phyloP scores from a whole-genome alignment of 495 filamentous ascomycete species.

The Annulohypoxylon stygium region DNA sequence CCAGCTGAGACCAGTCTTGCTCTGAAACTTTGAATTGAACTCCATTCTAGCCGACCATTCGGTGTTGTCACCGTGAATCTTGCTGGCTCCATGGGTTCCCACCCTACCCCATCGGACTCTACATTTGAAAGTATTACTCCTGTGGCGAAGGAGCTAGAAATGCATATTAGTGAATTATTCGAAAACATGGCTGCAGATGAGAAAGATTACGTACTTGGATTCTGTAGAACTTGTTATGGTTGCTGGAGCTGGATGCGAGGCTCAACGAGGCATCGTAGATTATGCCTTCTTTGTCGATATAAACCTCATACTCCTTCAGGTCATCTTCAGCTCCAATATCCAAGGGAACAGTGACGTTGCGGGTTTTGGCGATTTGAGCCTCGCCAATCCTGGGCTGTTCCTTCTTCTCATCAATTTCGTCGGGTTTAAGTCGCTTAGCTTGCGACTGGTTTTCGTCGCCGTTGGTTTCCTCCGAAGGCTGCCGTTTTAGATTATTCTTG shows the following conservation, averaged over 20 bases:
- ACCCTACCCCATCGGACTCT: conserved; percentile 87
- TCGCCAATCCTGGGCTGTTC: conserved; percentile 31
- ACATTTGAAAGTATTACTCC: conserved; percentile 56
- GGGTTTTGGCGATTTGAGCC: conserved; percentile 60
- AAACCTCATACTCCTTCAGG: conserved; percentile 62
- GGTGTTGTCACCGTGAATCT: conserved; percentile 57
- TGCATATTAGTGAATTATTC: conserved; percentile 32
- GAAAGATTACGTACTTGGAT: conserved; percentile 61
- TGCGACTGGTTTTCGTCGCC: conserved; percentile 1
- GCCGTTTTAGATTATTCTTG: neutral
- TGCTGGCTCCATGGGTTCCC: conserved; percentile 75
- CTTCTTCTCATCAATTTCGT: conserved; percentile 38
- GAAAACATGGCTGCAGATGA: neutral
- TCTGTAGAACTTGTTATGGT: conserved; percentile 85
- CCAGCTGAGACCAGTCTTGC: conserved; percentile 81
- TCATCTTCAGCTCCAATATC: conserved; percentile 57
- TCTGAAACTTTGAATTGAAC: conserved; percentile 82
- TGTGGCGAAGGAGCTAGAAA: conserved; percentile 55
- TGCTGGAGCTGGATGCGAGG: conserved; percentile 71
- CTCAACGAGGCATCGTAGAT: conserved; percentile 77
- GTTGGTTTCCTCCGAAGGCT: neutral
- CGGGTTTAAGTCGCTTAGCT: conserved; percentile 52
- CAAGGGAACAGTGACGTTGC: conserved; percentile 61
- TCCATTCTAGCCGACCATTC: conserved; percentile 62
- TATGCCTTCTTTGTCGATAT: conserved; percentile 71